phyloP scores from a whole-genome alignment of 352 stramenopile species.

The Globisporangium barbulae region DNA sequence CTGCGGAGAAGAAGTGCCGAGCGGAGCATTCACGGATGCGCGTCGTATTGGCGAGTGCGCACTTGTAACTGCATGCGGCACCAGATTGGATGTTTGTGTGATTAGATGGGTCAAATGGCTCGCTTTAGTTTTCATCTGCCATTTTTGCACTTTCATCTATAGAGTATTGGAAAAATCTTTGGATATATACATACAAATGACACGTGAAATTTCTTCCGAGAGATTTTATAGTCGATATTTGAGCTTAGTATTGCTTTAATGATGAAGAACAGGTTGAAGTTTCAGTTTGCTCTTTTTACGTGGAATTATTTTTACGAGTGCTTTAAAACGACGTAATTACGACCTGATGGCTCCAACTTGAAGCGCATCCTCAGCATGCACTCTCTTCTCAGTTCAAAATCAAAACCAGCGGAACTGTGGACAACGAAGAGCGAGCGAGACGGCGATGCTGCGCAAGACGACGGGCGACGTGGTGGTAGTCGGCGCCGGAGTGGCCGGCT shows the following conservation, averaged over 20 bases:
- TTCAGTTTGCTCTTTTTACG: background rate
- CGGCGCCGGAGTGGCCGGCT: constrained; percentile 66
- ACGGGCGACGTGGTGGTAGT: constrained; percentile 70
- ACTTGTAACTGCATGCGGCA: background rate
- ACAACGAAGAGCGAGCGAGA: constrained; percentile 3
- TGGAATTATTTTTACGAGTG: constrained; percentile 3
- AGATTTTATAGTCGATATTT: background rate
- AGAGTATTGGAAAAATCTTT: background rate
- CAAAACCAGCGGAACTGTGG: constrained; percentile 2
- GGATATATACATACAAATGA: background rate
- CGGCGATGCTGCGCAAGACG: constrained; percentile 40
- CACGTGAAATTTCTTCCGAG: background rate
- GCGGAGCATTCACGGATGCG: constrained; percentile 12
- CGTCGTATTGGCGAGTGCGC: background rate
- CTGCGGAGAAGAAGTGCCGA: background rate
- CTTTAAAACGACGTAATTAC: background rate
- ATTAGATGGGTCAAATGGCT: constrained; percentile 19
- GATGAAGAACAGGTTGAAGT: constrained; percentile 13
- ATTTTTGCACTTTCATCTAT: background rate
- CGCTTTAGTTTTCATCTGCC: background rate
- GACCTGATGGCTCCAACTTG: background rate
- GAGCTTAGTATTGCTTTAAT: background rate
- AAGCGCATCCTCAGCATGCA: constrained; percentile 11
- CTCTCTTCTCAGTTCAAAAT: background rate
- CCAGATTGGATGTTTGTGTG: constrained; percentile 11